A percentile compares a stretch with the other conserved stretches of the same genome.
Conservation (phyloP, 306 rosid species). For the Echinosophora koreensis region DNA sequence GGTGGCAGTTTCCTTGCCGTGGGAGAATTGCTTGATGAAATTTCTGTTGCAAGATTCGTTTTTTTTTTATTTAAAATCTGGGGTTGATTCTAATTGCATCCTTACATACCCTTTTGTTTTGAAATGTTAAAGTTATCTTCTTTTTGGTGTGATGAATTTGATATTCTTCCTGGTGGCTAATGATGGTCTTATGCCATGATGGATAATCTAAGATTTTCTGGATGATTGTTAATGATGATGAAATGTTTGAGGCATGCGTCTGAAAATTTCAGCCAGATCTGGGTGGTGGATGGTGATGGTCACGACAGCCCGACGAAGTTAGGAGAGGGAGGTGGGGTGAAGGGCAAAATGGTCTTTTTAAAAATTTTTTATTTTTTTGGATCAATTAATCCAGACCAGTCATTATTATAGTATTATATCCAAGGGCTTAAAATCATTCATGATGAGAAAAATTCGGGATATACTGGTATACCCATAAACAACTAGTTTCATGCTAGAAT, state of each 20-base stretch:
- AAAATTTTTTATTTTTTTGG: too few species aligned
- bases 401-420: too few species aligned
- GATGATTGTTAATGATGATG: neutral
- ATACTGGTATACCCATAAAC: too few species aligned
- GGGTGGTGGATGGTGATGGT: too few species aligned
- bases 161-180: neutral
- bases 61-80: neutral
- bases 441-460: too few species aligned
- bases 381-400: too few species aligned
- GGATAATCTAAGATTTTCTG: slow-evolving; percentile 26
- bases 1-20: too few species aligned
- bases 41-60: slow-evolving; percentile 20
- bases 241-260: slow-evolving; percentile 5
- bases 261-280: neutral
- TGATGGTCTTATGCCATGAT: neutral
- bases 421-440: too few species aligned
- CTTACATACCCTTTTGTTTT: neutral
- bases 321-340: too few species aligned
- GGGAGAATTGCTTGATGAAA: neutral
- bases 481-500: too few species aligned
- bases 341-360: too few species aligned
- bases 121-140: neutral
- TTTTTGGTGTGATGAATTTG: neutral
- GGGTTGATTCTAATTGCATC: slow-evolving; percentile 29
- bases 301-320: too few species aligned